phyloP scores from a whole-genome alignment of 1,284 basidiomycete genomes.

The Leccinum pallidistipes region DNA sequence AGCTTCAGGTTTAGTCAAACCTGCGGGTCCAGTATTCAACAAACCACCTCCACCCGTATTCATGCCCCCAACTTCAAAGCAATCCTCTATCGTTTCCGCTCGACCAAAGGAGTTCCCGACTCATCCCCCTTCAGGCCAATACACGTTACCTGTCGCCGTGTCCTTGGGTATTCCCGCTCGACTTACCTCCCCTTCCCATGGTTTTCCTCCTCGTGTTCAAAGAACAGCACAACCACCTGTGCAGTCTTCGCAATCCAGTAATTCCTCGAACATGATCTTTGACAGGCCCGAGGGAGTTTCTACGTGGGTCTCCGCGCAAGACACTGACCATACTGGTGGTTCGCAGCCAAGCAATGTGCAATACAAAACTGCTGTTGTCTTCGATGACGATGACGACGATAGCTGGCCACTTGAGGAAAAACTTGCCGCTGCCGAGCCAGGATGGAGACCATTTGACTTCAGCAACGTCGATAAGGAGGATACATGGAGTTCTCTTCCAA shows the following conservation, averaged over 20 bases:
- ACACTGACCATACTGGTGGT: conserved; percentile 41
- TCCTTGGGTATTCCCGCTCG: conserved; percentile 44
- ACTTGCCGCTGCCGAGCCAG: conserved; percentile 46
- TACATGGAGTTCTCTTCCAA: conserved; percentile 70
- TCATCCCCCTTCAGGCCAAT: conserved; percentile 37
- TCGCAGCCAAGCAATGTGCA: conserved; percentile 35
- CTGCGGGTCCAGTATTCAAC: conserved; percentile 53
- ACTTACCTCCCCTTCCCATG: conserved; percentile 32
- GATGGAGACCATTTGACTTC: conserved; percentile 54
- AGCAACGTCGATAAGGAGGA: conserved; percentile 52
- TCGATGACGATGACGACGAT: conserved; percentile 62
- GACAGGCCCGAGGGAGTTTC: conserved; percentile 34
- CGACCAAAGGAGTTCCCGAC: conserved; percentile 29
- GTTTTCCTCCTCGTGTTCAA: conserved; percentile 15
- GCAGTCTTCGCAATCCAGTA: conserved; percentile 54
- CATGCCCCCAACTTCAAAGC: conserved; percentile 40
- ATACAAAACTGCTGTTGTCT: conserved; percentile 43
- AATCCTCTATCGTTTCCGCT: conserved; percentile 17
- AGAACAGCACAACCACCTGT: conserved; percentile 41
- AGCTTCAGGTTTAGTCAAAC: conserved; percentile 36
- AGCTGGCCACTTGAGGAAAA: conserved; percentile 74
- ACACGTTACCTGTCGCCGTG: conserved; percentile 45
- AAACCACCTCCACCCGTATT: conserved; percentile 55
- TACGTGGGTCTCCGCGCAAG: background rate
- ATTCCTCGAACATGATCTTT: conserved; percentile 50